Evolutionary conservation across 768 basidiomycete genomes (phyloP).

Genomic region (Podaxis mareebaensis): DNA sequence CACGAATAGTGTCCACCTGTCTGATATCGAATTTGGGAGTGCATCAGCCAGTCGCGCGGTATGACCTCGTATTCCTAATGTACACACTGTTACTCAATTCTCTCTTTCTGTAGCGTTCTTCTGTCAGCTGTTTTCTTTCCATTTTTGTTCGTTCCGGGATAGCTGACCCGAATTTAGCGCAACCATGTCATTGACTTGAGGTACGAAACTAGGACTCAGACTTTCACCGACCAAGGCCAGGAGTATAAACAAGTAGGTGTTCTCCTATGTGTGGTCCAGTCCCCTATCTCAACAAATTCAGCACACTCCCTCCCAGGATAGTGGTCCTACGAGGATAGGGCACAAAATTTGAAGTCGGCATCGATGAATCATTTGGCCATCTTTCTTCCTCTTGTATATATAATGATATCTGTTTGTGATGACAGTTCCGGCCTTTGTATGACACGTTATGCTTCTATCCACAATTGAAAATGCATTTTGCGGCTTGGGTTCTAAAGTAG

Average conservation of each 20-base stretch:
- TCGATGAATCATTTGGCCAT: neutral
- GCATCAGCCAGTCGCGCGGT: constrained; percentile 6
- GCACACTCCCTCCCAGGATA: neutral
- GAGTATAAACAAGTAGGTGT: neutral
- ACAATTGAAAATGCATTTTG: too few relatives aligned
- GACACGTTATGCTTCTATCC: too few relatives aligned
- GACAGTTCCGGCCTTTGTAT: neutral
- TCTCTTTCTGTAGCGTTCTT: neutral
- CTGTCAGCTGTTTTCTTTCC: neutral
- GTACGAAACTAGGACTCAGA: constrained; percentile 4
- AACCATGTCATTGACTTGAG: constrained; percentile 1
- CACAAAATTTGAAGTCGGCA: neutral
- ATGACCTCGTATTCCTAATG: neutral
- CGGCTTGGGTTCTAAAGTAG: too few relatives aligned
- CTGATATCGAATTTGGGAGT: constrained; percentile 18
- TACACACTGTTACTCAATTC: neutral
- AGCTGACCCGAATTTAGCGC: neutral
- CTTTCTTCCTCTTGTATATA: neutral
- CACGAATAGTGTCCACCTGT: constrained; percentile 19
- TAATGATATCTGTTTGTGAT: neutral
- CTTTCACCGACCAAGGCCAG: neutral
- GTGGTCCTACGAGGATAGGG: neutral
- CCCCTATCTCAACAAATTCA: neutral
- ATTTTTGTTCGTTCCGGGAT: too few relatives aligned
- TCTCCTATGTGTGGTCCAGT: neutral